Evolutionary conservation across 768 basidiomycete genomes (phyloP).

Genomic region (Podaxis pistillaris): DNA sequence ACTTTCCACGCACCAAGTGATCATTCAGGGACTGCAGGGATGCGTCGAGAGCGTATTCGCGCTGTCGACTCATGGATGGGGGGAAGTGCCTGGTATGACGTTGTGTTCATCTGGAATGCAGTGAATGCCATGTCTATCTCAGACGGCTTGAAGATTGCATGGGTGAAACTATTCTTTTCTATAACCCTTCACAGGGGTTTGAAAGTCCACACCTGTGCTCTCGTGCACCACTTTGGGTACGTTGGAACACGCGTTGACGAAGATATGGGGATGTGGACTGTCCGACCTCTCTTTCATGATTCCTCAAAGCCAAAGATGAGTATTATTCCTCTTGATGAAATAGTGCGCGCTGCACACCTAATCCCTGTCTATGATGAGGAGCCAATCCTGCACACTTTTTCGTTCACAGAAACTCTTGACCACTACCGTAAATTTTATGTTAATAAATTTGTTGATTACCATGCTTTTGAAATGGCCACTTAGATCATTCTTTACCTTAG

Average conservation of each 20-base stretch:
- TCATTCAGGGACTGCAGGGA: neutral
- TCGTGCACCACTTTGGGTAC: neutral
- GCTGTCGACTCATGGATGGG: neutral
- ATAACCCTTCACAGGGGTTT: neutral
- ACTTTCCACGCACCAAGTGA: neutral
- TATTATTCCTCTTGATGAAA: neutral
- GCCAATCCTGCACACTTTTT: slow-evolving; percentile 20
- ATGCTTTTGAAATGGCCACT: slow-evolving; percentile 6
- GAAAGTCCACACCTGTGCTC: neutral
- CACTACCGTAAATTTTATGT: slow-evolving; percentile 11
- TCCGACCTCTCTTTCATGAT: neutral
- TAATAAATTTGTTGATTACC: slow-evolving; percentile 12
- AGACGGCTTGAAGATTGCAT: neutral
- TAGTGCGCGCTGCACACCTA: neutral
- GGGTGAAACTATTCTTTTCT: slow-evolving; percentile 4
- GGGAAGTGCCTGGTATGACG: neutral
- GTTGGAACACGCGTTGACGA: neutral
- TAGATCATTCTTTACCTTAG: neutral
- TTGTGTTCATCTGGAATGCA: neutral
- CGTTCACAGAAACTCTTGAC: slow-evolving; percentile 5
- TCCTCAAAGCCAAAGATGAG: neutral
- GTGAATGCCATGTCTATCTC: neutral
- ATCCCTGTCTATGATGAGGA: slow-evolving; percentile 20
- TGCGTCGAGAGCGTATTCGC: neutral
- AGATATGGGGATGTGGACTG: slow-evolving; percentile 5